Conservation (phyloP, 2,329 filamentous ascomycete species). For the Trichoderma sp. region DNA sequence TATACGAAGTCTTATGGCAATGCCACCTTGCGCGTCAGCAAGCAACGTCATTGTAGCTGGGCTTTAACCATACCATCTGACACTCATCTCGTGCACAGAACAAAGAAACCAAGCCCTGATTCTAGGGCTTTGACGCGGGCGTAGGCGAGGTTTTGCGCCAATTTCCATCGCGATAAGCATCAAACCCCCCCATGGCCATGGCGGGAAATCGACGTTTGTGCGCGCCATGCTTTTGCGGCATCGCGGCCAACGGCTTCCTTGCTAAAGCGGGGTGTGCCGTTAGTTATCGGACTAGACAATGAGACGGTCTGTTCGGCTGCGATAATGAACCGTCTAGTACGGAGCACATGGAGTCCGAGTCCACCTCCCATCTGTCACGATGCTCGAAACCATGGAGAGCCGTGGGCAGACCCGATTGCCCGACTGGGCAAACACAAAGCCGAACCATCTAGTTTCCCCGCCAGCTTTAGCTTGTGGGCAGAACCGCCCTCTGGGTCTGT, state of each 20-base stretch:
- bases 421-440: conserved; percentile 2
- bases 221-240: conserved; percentile 7
- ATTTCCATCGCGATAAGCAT: conserved; percentile 15
- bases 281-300: background rate
- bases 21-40: background rate
- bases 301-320: background rate
- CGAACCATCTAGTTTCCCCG: conserved; percentile 8
- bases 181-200: background rate
- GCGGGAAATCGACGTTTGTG: conserved; percentile 5
- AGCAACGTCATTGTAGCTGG: conserved; percentile 3
- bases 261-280: conserved; percentile 10
- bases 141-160: conserved; percentile 13
- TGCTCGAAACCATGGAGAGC: background rate
- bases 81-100: background rate
- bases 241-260: background rate
- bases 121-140: conserved; percentile 15
- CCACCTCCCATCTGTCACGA: conserved; percentile 5
- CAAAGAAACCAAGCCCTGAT: conserved; percentile 9
- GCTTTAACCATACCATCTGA: background rate
- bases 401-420: conserved; percentile 14
- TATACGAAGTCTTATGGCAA: background rate
- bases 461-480: background rate
- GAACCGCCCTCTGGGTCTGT: background rate
- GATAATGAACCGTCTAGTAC: conserved; percentile 13
- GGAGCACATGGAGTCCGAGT: conserved; percentile 5